A percentile compares a stretch with the other conserved stretches of the same genome.
Evolutionary conservation across 192 early-diverging fungal species (phyloP).

Genomic region (Backusella luteola): DNA sequence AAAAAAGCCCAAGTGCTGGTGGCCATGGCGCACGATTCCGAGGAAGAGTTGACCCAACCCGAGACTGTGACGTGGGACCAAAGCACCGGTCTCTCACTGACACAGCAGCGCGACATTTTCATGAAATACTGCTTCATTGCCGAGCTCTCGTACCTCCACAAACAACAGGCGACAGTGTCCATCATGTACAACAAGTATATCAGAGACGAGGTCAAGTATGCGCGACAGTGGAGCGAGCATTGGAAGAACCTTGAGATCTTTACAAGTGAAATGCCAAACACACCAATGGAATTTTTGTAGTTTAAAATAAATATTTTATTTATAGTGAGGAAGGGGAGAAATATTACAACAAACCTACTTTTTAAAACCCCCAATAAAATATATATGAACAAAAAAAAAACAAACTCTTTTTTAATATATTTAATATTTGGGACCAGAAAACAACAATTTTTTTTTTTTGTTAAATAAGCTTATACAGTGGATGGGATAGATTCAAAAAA

Average conservation of each 20-base stretch:
- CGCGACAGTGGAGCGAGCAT: conserved; percentile 49
- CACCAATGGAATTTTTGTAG: conserved; percentile 39
- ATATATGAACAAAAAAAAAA: not conserved
- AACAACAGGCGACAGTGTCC: conserved; percentile 55
- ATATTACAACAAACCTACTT: not conserved
- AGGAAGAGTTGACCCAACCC: conserved; percentile 45
- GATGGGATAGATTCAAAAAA: not conserved
- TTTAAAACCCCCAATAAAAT: not conserved
- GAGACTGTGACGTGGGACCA: conserved; percentile 27
- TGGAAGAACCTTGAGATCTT: conserved; percentile 45
- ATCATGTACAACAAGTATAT: conserved; percentile 61
- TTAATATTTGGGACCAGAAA: not conserved
- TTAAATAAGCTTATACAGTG: conserved; percentile 4
- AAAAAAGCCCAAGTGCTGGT: not conserved
- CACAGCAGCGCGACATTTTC: conserved; percentile 43
- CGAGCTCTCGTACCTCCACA: conserved; percentile 60
- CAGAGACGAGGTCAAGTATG: conserved; percentile 53
- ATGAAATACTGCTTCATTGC: conserved; percentile 55
- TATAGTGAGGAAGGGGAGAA: not conserved
- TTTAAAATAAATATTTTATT: conserved; percentile 2
- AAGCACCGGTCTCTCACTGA: conserved; percentile 6
- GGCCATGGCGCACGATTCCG: conserved; percentile 21
- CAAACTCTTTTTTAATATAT: not conserved
- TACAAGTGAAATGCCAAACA: conserved; percentile 47
- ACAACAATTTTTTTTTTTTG: not conserved